Conservation (phyloP, 2,329 filamentous ascomycete genomes). For the Aspergillus latus region DNA sequence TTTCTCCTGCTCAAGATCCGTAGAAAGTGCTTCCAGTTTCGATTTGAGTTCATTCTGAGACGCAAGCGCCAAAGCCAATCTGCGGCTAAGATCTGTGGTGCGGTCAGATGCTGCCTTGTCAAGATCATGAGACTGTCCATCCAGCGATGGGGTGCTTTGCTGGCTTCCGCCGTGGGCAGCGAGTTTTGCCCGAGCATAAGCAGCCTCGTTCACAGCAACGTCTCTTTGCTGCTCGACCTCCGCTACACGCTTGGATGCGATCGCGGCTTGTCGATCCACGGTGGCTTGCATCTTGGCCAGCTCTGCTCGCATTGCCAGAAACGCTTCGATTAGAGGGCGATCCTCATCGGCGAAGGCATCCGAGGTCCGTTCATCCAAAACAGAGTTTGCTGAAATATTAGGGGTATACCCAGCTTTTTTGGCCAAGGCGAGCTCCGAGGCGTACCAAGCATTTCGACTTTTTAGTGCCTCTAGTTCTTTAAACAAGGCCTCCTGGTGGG, state of each 20-base stretch:
- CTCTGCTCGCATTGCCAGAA: slow-evolving; percentile 87
- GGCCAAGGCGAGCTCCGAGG: slow-evolving; percentile 88
- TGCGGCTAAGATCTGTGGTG: slow-evolving; percentile 72
- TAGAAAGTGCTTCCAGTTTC: slow-evolving; percentile 66
- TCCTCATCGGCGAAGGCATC: slow-evolving; percentile 91
- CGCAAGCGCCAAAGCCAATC: slow-evolving; percentile 77
- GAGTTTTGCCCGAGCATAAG: slow-evolving; percentile 90
- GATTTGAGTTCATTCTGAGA: slow-evolving; percentile 77
- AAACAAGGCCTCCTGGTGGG: slow-evolving; percentile 62
- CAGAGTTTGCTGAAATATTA: slow-evolving; percentile 66
- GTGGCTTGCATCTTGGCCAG: slow-evolving; percentile 84
- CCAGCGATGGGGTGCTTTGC: slow-evolving; percentile 55
- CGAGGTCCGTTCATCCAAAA: slow-evolving; percentile 71
- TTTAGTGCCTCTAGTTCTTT: slow-evolving; percentile 85
- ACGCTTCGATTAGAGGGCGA: slow-evolving; percentile 83
- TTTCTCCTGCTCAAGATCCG: slow-evolving; percentile 77
- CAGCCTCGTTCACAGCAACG: slow-evolving; percentile 88
- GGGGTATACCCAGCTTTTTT: slow-evolving; percentile 84
- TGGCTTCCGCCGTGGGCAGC: slow-evolving; percentile 76
- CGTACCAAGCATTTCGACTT: slow-evolving; percentile 93
- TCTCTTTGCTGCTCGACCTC: slow-evolving; percentile 95
- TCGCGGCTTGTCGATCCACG: slow-evolving; percentile 81
- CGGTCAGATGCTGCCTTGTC: slow-evolving; percentile 62
- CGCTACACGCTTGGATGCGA: slow-evolving; percentile 85
- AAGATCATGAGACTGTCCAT: slow-evolving; percentile 53